Evolutionary conservation across 495 filamentous ascomycete species (phyloP).

Genomic region (Chaetomium fimeti): DNA sequence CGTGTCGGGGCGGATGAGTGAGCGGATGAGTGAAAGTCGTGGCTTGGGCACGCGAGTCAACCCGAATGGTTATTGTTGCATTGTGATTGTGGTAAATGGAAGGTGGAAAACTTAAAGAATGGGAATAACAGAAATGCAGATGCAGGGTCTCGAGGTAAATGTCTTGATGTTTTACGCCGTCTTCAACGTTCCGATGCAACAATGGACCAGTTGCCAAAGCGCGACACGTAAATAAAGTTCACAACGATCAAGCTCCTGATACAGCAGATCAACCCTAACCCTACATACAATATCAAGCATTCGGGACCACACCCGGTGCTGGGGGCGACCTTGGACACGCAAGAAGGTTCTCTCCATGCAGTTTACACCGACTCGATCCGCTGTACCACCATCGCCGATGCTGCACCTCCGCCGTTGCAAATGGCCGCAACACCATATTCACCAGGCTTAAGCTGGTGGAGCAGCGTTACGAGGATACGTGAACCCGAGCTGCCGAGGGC

Average conservation of each 20-base stretch:
- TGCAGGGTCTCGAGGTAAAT: background rate
- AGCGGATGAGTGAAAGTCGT: background rate
- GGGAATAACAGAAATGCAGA: background rate
- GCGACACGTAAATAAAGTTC: too few species aligned
- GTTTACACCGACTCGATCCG: slow-evolving; percentile 65
- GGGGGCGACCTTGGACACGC: background rate
- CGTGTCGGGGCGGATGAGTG: background rate
- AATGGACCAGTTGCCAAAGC: too few species aligned
- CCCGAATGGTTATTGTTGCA: background rate
- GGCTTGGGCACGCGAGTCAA: background rate
- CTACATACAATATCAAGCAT: background rate
- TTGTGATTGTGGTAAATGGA: background rate
- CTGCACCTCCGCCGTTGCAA: slow-evolving; percentile 93
- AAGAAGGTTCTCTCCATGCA: background rate
- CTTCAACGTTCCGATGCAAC: too few species aligned
- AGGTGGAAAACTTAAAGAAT: background rate
- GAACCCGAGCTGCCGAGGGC: slow-evolving; percentile 92
- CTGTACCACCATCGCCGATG: slow-evolving; percentile 90
- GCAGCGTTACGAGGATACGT: slow-evolving; percentile 81
- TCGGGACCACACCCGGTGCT: too few species aligned
- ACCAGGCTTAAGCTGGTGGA: slow-evolving; percentile 85
- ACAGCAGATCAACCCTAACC: slow-evolving; percentile 21
- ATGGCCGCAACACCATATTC: slow-evolving; percentile 95
- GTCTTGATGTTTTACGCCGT: too few species aligned
- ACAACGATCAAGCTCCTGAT: too few species aligned